Conservation (phyloP, 139 green algal species). For the Raphidocelis subcapitata region DNA sequence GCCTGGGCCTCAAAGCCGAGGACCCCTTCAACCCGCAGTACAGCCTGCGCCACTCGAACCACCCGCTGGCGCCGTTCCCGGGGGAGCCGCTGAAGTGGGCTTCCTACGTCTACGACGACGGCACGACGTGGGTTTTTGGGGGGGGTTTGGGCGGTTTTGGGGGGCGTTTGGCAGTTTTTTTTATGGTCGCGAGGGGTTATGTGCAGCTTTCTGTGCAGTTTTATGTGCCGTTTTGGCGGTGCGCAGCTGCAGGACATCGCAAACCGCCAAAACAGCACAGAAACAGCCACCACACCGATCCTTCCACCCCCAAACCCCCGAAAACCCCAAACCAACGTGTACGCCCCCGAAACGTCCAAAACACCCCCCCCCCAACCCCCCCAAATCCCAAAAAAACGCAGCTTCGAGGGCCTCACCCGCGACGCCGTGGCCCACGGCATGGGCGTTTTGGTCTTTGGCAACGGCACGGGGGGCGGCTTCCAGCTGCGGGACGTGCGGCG, state of each 20-base stretch:
- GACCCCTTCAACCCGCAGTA: constrained; percentile 72
- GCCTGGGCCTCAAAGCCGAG: constrained; percentile 48
- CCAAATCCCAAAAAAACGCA: too few relatives aligned
- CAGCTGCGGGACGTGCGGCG: constrained; percentile 61
- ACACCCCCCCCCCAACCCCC: too few relatives aligned
- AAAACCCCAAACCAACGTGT: too few relatives aligned
- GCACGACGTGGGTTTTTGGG: constrained; percentile 90
- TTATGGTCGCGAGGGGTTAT: not conserved
- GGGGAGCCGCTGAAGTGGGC: constrained; percentile 87
- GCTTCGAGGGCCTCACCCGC: constrained; percentile 83
- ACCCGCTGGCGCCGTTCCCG: constrained; percentile 84
- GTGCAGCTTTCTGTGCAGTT: not conserved
- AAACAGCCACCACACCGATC: too few relatives aligned
- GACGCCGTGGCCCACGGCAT: constrained; percentile 79
- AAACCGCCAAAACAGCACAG: constrained; percentile 2
- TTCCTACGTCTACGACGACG: constrained; percentile 86
- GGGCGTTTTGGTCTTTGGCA: constrained; percentile 83
- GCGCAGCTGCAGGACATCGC: not conserved
- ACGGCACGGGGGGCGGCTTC: constrained; percentile 76
- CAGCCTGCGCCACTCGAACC: constrained; percentile 62
- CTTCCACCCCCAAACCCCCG: too few relatives aligned
- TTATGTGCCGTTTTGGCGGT: not conserved
- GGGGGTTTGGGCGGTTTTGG: too few relatives aligned
- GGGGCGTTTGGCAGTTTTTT: not conserved
- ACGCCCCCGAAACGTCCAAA: too few relatives aligned